A percentile compares a stretch with the other conserved stretches of the same genome.
Evolutionary conservation across 2,329 filamentous ascomycete species (phyloP).

Genomic region (Neurospora crassa): DNA sequence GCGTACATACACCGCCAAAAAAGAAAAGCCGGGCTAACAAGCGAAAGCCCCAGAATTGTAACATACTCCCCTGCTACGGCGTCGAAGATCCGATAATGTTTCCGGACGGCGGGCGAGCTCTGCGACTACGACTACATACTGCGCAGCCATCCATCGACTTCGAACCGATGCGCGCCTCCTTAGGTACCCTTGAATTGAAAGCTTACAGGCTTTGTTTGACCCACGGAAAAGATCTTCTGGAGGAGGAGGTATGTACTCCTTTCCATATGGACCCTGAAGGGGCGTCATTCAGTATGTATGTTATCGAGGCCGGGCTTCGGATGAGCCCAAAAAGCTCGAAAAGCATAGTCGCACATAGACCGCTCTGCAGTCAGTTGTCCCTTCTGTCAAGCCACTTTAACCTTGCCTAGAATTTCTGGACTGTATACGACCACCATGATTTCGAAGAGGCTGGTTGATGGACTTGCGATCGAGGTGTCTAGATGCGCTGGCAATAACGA

Average conservation of each 20-base stretch:
- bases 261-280: not conserved
- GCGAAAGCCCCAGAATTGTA: not conserved
- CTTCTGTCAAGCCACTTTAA: no score
- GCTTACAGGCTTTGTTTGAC: not conserved
- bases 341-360: not conserved
- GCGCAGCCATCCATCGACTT: not conserved
- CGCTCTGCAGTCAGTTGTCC: not conserved
- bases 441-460: not conserved
- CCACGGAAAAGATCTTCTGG: not conserved
- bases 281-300: not conserved
- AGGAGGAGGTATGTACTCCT: not conserved
- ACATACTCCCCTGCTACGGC: not conserved
- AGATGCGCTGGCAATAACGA: not conserved
- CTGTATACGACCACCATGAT: not conserved
- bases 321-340: not conserved
- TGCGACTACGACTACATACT: not conserved
- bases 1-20: not conserved
- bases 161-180: not conserved
- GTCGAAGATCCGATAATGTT: not conserved
- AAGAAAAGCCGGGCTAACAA: not conserved
- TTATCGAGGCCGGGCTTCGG: not conserved
- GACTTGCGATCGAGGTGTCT: not conserved
- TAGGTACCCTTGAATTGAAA: not conserved
- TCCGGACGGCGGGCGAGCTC: not conserved
- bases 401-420: no score